These are phyloP conservation scores for Candida quercuum DNA, from an alignment of 805 yeast genomes.

Conservation along the genomic window DNA sequence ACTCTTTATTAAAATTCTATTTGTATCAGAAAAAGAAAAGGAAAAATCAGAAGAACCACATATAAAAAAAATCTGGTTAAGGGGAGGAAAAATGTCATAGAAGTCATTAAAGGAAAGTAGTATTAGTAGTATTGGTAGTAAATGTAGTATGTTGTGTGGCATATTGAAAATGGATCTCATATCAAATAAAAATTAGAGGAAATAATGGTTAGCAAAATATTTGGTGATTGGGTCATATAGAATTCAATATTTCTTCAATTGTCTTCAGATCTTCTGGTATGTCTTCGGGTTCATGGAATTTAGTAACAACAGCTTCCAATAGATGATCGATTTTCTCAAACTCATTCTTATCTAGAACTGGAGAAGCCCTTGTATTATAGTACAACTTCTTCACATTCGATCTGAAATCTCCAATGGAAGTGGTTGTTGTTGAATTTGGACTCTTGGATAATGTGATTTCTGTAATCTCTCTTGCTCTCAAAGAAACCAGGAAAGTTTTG, in stretches of 20 bases:
- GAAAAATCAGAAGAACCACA: too few species aligned
- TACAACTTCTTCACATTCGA: constrained; percentile 10
- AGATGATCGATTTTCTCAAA: constrained; percentile 9
- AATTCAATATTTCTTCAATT: not conserved
- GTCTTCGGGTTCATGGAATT: not conserved
- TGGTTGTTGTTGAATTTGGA: not conserved
- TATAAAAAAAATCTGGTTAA: too few species aligned
- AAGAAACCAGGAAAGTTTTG: constrained; percentile 28
- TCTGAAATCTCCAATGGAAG: constrained; percentile 4
- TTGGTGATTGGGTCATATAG: too few species aligned
- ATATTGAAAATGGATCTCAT: too few species aligned
- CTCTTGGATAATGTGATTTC: constrained; percentile 26
- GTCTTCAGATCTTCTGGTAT: not conserved
- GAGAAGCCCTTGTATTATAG: constrained; percentile 6
- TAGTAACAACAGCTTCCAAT: constrained; percentile 4
- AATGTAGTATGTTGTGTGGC: too few species aligned
- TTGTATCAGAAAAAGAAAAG: too few species aligned
- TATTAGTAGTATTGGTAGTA: too few species aligned
- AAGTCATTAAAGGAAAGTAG: too few species aligned
- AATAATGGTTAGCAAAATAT: too few species aligned
- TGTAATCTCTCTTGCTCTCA: constrained; percentile 32
- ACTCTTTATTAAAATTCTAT: too few species aligned
- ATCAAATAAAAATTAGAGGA: too few species aligned
- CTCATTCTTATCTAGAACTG: constrained; percentile 4
- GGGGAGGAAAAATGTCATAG: too few species aligned